A percentile compares a stretch with the other conserved stretches of the same genome.
These are phyloP conservation scores for Hymenoscyphus fructigenus DNA, from an alignment of 2,329 filamentous ascomycete species.

Conservation along the genomic window DNA sequence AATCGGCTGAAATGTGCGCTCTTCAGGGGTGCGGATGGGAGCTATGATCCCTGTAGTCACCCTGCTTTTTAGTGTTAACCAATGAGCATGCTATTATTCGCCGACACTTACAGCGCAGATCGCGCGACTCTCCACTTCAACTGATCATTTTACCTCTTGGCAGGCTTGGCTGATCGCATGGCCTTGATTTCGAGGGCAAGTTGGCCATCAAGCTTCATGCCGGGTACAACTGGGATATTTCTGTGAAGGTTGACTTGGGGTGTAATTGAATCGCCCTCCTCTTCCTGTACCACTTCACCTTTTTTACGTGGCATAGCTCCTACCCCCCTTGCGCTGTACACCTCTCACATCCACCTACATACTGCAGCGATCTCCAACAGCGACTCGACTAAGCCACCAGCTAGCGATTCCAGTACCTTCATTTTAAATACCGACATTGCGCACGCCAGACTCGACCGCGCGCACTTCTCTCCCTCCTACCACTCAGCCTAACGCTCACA, in stretches of 20 bases:
- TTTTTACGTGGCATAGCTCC: background rate
- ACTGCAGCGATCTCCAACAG: background rate
- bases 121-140: background rate
- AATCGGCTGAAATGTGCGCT: background rate
- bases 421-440: constrained; percentile 2
- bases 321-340: background rate
- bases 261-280: background rate
- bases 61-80: background rate
- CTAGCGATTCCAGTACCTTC: background rate
- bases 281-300: background rate
- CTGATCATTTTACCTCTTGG: background rate
- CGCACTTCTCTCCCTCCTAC: background rate
- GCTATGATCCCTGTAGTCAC: background rate
- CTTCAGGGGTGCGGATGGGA: background rate
- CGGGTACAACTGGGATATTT: background rate
- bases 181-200: background rate
- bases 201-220: background rate
- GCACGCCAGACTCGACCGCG: background rate
- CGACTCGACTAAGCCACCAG: background rate
- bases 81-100: background rate
- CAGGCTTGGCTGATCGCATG: background rate
- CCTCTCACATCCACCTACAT: background rate
- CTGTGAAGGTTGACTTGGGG: background rate
- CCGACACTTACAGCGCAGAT: background rate
- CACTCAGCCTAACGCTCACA: background rate